Evolutionary conservation across 306 rosid genomes (phyloP).

Genomic region (Adenanthera pavonina): DNA sequence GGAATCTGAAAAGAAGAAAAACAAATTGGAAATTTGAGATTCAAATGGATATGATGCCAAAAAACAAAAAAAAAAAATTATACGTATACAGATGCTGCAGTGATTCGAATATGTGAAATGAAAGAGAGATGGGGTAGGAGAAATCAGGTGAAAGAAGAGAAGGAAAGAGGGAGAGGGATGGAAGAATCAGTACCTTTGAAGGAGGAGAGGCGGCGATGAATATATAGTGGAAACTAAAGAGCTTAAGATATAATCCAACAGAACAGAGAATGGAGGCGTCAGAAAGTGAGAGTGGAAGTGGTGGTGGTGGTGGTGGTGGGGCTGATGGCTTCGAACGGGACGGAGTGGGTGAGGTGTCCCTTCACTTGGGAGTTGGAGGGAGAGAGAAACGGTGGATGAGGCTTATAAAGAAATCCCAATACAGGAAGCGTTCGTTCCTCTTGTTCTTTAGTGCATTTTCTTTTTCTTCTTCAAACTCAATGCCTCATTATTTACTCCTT

Average conservation of each 20-base stretch:
- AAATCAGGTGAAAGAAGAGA: neutral
- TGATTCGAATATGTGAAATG: neutral
- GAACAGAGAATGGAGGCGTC: neutral
- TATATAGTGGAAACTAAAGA: neutral
- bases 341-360: slow-evolving; percentile 57
- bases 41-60: slow-evolving; percentile 25
- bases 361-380: slow-evolving; percentile 37
- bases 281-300: neutral
- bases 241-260: slow-evolving; percentile 8
- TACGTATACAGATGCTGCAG: neutral
- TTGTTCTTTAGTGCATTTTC: too few species aligned
- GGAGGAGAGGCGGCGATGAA: neutral
- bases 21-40: neutral
- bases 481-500: too few species aligned
- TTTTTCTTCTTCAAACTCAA: neutral
- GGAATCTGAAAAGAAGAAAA: neutral
- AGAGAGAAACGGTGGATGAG: slow-evolving; percentile 47
- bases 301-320: neutral
- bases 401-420: slow-evolving; percentile 58
- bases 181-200: neutral
- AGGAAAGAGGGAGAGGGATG: neutral
- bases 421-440: slow-evolving; percentile 38
- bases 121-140: neutral
- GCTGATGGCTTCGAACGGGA: slow-evolving; percentile 47
- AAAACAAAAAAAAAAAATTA: neutral